A percentile compares a stretch with the other conserved stretches of the same genome.
These are phyloP conservation scores for maize (Zea mays) DNA, from an alignment of 176 grass and related monocot species.

Conservation along the genomic window DNA sequence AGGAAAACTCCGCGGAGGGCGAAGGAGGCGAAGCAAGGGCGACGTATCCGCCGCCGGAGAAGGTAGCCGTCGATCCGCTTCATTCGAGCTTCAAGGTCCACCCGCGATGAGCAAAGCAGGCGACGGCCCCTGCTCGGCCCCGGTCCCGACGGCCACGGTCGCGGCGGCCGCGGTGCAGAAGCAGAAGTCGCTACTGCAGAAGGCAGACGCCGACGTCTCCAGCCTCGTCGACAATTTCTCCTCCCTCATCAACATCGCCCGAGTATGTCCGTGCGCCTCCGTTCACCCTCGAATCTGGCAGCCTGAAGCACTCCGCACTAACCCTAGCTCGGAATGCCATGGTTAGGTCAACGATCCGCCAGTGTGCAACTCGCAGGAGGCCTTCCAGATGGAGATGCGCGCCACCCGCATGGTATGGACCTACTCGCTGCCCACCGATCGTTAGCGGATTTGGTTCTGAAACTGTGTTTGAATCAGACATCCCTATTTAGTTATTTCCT, in stretches of 20 bases:
- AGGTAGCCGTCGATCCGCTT: too few species aligned
- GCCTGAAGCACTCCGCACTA: neutral
- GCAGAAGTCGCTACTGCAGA: conserved; percentile 76
- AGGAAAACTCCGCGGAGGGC: too few species aligned
- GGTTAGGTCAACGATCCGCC: conserved; percentile 79
- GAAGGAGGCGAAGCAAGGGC: too few species aligned
- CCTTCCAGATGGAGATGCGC: conserved; percentile 75
- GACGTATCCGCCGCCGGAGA: too few species aligned
- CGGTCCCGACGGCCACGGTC: conserved; percentile 63
- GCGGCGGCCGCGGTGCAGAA: conserved; percentile 68
- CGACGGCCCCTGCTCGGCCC: conserved; percentile 34
- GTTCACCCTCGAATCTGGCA: neutral
- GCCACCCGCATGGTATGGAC: conserved; percentile 45
- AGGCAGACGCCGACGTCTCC: conserved; percentile 65
- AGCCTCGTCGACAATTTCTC: conserved; percentile 81
- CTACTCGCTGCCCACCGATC: neutral
- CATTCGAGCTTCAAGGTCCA: too few species aligned
- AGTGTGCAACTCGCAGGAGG: conserved; percentile 81
- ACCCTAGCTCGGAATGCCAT: neutral
- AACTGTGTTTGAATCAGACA: neutral
- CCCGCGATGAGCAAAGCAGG: conserved; percentile 40
- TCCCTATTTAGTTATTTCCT: neutral
- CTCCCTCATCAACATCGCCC: conserved; percentile 62
- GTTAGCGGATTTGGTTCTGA: neutral
- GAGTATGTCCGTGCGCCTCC: conserved; percentile 42